Percentiles rank a stretch among this genome's conserved stretches.
phyloP scores from a whole-genome alignment of 2,329 filamentous ascomycete species.

The Scytalidium lignicola region DNA sequence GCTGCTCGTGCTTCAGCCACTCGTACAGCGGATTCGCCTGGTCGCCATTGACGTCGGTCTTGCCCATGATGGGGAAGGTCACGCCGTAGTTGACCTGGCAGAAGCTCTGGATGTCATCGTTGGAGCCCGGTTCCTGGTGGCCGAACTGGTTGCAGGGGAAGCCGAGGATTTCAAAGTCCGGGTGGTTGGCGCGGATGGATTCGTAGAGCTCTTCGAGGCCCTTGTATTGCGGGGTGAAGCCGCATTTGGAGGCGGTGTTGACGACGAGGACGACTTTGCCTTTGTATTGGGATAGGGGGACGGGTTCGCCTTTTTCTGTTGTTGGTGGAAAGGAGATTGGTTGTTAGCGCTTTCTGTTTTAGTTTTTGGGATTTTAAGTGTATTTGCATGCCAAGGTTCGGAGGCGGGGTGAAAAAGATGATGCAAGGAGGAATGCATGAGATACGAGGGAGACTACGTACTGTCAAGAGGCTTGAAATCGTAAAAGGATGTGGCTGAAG shows the following conservation, averaged over 20 bases:
- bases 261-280: slow-evolving; percentile 94
- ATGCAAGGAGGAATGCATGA: slow-evolving; percentile 3
- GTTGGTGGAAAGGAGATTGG: slow-evolving; percentile 7
- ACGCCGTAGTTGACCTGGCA: slow-evolving; percentile 95
- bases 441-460: slow-evolving; percentile 44
- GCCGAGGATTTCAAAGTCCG: slow-evolving; percentile 81
- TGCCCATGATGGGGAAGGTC: slow-evolving; percentile 82
- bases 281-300: slow-evolving; percentile 66
- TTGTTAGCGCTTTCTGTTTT: too few species aligned
- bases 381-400: slow-evolving; percentile 4
- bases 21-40: slow-evolving; percentile 73
- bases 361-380: not conserved
- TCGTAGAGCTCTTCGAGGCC: slow-evolving; percentile 91
- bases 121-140: slow-evolving; percentile 73
- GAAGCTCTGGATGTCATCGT: slow-evolving; percentile 77
- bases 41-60: slow-evolving; percentile 90
- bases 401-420: slow-evolving; percentile 8
- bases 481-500: slow-evolving; percentile 68
- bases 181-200: slow-evolving; percentile 60
- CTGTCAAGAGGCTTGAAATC: slow-evolving; percentile 81
- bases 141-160: slow-evolving; percentile 99
- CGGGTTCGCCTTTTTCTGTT: slow-evolving; percentile 69
- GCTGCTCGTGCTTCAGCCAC: slow-evolving; percentile 68
- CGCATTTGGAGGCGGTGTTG: slow-evolving; percentile 98
- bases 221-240: slow-evolving; percentile 93